Evolutionary conservation across 129 eudicot genomes (phyloP).

Genomic region (Escallonia rubra): DNA sequence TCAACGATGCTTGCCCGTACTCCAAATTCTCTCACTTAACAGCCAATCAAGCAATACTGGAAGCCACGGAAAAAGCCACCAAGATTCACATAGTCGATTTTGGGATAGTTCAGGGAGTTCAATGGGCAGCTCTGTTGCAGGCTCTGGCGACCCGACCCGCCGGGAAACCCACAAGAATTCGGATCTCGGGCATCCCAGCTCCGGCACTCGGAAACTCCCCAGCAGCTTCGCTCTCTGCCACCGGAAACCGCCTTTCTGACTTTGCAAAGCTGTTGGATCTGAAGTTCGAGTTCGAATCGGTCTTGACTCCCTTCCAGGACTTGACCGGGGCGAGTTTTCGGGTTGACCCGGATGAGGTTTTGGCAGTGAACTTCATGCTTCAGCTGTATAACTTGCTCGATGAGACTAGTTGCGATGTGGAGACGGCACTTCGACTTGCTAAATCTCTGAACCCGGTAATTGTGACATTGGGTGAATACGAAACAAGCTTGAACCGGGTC

Average conservation of each 20-base stretch:
- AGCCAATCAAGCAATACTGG: constrained; percentile 93
- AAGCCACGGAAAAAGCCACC: constrained; percentile 56
- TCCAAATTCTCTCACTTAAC: constrained; percentile 90
- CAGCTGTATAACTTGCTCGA: constrained; percentile 68
- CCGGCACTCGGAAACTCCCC: constrained; percentile 60
- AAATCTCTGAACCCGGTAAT: constrained; percentile 67
- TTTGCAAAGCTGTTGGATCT: constrained; percentile 82
- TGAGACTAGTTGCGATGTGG: constrained; percentile 34
- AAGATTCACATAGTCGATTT: constrained; percentile 86
- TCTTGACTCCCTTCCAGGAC: constrained; percentile 44
- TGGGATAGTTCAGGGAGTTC: constrained; percentile 89
- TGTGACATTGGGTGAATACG: constrained; percentile 91
- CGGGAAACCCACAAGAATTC: constrained; percentile 70
- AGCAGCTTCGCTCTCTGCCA: constrained; percentile 50
- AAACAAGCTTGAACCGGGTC: constrained; percentile 62
- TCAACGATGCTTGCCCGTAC: constrained; percentile 90
- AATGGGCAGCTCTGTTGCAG: constrained; percentile 91
- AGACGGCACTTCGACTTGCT: constrained; percentile 53
- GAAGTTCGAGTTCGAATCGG: constrained; percentile 71
- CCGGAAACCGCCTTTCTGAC: constrained; percentile 82
- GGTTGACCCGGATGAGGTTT: constrained; percentile 64
- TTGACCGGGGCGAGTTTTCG: constrained; percentile 54
- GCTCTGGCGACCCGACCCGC: constrained; percentile 87
- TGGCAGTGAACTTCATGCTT: constrained; percentile 89
- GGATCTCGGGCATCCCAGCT: constrained; percentile 90